Evolutionary conservation across 2,329 filamentous ascomycete genomes (phyloP), one percentile per base, ranked within the genome.

Genomic region (Sporothrix euskadiensis): DNA sequence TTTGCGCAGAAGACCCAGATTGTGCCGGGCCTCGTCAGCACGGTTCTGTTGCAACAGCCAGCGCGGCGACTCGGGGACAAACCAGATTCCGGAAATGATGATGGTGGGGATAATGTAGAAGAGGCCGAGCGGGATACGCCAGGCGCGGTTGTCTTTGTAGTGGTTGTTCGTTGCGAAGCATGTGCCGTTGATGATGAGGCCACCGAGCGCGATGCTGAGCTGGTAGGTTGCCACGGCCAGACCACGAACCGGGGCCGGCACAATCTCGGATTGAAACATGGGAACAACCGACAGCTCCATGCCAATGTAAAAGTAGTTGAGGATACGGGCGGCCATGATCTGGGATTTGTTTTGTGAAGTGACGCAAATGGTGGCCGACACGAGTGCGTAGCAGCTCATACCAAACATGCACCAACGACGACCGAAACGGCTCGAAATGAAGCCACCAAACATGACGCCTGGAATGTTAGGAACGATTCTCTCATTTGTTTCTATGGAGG

Each of bases 281-380:
- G 82, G 83, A 0, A 83, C 80, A 2, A 81, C 76, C 0, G 82
- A 79, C 10, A 83, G 77, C 73, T 83, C 82, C 79, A 82, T 83
- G 16, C 82, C 82, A 44, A 83, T 77, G 65, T 83, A 83, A 26
- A 81, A 69, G 69, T 82, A 83, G 52, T 81, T 80, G 3, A 83
- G 76, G 7, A 81, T 80, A 3, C 81, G 78, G 0, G 77, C 81
- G 3, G 78, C 79, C 63, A 83, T 75, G 19, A 81, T 80, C 71
- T 83, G 81, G 1, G 76, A 74, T 3, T 71, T 76, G 19, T 54
- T 78, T 14, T 76, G 74, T 6, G 81, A 79, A 0, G 81, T 82
- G 56, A 83, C 74, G 3, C 78, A 72, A 12, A 83, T 76, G 1
- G 78, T 80, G 1, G 82, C 79, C 0, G 79, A 74, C 0, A 80